Evolutionary conservation across 2,329 filamentous ascomycete species (phyloP).

Genomic region (Shiraia sp.): DNA sequence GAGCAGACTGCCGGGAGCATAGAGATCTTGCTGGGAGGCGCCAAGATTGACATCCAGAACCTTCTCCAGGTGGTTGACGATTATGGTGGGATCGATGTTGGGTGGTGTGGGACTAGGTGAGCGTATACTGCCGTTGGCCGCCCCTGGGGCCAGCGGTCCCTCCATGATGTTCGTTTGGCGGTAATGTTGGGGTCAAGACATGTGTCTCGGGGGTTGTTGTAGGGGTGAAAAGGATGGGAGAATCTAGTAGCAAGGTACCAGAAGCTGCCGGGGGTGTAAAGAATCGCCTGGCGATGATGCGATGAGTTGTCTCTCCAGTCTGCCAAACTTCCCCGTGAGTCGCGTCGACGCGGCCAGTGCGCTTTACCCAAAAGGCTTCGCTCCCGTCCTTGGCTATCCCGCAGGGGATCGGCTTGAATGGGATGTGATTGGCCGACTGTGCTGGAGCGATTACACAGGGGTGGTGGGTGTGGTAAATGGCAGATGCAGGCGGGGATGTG

Average conservation of each 20-base stretch:
- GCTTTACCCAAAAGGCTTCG: slow-evolving; percentile 9
- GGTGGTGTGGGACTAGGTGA: slow-evolving; percentile 43
- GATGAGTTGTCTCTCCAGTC: slow-evolving; percentile 24
- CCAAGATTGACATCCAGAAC: slow-evolving; percentile 55
- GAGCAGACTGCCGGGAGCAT: slow-evolving; percentile 79
- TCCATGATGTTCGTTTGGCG: slow-evolving; percentile 43
- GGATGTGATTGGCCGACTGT: slow-evolving; percentile 20
- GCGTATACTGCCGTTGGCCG: slow-evolving; percentile 44
- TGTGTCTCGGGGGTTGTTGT: slow-evolving; percentile 32
- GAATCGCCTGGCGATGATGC: slow-evolving; percentile 22
- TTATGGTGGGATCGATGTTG: slow-evolving; percentile 51
- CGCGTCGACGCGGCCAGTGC: slow-evolving; percentile 18
- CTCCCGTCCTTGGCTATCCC: slow-evolving; percentile 22
- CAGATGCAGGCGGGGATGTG: not conserved
- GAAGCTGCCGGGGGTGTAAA: slow-evolving; percentile 9
- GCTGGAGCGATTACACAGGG: slow-evolving; percentile 7
- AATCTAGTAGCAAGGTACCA: slow-evolving; percentile 5
- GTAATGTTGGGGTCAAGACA: slow-evolving; percentile 32
- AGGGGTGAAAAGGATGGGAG: slow-evolving; percentile 7
- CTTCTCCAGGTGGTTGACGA: slow-evolving; percentile 54
- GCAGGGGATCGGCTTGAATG: slow-evolving; percentile 26
- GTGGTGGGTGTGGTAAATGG: too few relatives aligned
- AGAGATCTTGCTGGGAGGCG: slow-evolving; percentile 72
- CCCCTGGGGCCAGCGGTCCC: slow-evolving; percentile 47
- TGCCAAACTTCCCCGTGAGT: slow-evolving; percentile 16